phyloP scores from a whole-genome alignment of 352 stramenopile species.

The Phytopythium delawarense region DNA sequence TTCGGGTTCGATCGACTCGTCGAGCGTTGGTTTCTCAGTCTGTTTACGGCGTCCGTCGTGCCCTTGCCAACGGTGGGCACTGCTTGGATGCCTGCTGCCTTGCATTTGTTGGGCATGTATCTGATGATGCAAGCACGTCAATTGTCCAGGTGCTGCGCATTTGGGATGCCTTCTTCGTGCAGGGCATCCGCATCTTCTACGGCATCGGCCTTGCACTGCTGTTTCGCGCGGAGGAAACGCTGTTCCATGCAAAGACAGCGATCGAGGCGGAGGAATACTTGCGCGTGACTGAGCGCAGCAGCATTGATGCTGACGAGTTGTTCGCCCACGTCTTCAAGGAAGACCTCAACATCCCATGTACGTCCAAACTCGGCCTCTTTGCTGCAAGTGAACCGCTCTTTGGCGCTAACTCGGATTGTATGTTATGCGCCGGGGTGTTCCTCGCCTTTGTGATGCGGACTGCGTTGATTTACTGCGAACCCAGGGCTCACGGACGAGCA shows the following conservation, averaged over 20 bases:
- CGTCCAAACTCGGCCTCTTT: conserved; percentile 1
- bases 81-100: background rate
- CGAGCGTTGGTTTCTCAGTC: conserved; percentile 71
- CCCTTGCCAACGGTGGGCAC: conserved; percentile 59
- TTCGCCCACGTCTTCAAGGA: conserved; percentile 78
- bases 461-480: background rate
- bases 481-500: conserved; percentile 63
- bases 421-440: background rate
- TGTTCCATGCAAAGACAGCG: conserved; percentile 57
- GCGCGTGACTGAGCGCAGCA: conserved; percentile 44
- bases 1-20: conserved; percentile 54
- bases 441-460: background rate
- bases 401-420: background rate
- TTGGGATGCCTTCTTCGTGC: conserved; percentile 77
- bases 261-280: conserved; percentile 50
- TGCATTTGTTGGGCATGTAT: no score
- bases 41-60: conserved; percentile 66
- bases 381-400: background rate
- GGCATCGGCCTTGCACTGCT: conserved; percentile 66
- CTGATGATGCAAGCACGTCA: background rate
- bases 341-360: conserved; percentile 77
- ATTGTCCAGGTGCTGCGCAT: conserved; percentile 51
- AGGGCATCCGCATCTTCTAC: conserved; percentile 66
- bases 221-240: conserved; percentile 54
- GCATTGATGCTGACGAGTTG: conserved; percentile 64